phyloP scores from a whole-genome alignment of 2,329 filamentous ascomycete genomes.

The Penicillium sp. region DNA sequence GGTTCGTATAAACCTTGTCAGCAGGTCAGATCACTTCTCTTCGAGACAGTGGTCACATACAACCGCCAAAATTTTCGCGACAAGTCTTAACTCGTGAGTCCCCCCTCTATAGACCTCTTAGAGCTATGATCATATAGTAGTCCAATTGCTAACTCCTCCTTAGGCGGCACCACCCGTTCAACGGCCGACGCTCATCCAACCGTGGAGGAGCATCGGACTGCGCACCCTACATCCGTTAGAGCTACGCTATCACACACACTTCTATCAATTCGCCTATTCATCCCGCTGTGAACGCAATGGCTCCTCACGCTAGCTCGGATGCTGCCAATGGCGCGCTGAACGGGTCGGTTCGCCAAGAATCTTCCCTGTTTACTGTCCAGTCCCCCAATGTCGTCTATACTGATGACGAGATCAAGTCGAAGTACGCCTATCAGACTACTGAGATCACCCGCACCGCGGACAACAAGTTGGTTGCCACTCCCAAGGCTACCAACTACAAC shows the following conservation, averaged over 20 bases:
- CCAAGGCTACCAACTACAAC: conserved; percentile 83
- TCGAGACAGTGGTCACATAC: conserved; percentile 50
- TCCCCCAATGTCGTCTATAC: conserved; percentile 91
- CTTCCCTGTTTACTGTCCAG: conserved; percentile 67
- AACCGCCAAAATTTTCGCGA: conserved; percentile 94
- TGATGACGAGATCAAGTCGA: conserved; percentile 76
- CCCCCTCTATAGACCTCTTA: too few relatives aligned
- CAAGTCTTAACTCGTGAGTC: conserved; percentile 89
- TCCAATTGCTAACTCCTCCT: conserved; percentile 5
- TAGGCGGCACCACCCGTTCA: conserved; percentile 91
- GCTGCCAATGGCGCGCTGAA: conserved; percentile 48
- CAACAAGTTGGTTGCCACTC: conserved; percentile 73
- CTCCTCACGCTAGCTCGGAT: conserved; percentile 72
- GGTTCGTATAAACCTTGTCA: conserved; percentile 23
- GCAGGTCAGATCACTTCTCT: conserved; percentile 46
- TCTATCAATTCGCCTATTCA: conserved; percentile 29
- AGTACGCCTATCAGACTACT: conserved; percentile 94
- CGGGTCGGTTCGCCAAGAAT: conserved; percentile 40
- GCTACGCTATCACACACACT: conserved; percentile 32
- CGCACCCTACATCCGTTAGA: conserved; percentile 41
- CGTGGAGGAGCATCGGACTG: conserved; percentile 67
- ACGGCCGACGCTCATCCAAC: conserved; percentile 86
- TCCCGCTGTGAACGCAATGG: conserved; percentile 56
- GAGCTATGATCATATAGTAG: neutral
- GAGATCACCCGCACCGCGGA: conserved; percentile 61